Evolutionary conservation across 495 filamentous ascomycete species (phyloP), one percentile per base, ranked within the genome.

Genomic region (Penicillium pancosmium): DNA sequence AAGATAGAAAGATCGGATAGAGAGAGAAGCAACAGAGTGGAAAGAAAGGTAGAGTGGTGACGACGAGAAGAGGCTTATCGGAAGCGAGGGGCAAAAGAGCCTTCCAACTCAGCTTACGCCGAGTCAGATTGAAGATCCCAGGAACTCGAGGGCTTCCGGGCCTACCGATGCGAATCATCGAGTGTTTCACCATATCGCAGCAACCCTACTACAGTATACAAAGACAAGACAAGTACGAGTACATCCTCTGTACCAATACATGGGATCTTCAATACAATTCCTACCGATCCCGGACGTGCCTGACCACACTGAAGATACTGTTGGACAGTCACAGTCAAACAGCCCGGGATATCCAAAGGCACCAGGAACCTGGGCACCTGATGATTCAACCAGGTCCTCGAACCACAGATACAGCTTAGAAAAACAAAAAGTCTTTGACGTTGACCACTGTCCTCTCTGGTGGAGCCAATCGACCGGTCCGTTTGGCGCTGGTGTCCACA

Each of bases 81-180:
- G 66, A 64, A 66, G 67, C 60, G 61, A 67, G 67, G 65, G 65
- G 64, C 59, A 61, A 66, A 61, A 51, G 44, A 36, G 31, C 18
- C 23, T 4, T 16, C 4, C 15, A 19, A 44, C 7, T 55, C 56
- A 56, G 56, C 61, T 63, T 60, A 63, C 56, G 43, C 21, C 19
- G 34, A 44, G 52, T 23, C 31, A 52, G 51, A 38, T 40, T 43
- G 50, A 62, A 53, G 52, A 55, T 57, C 58, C 63, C 56, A 65
- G 63, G 63, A 58, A 59, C 58, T 56, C 38, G 12, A 49, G 41
- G 10, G 41, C 52, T 68, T 68, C 67, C 64, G 67, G 67, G 62
- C 43, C 56, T 61, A 68, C 67, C 67, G 67, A 69, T 60, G 61
- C 66, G 60, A 68, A 63, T 66, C 66, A 66, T 64, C 34, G 52